These are phyloP conservation scores for Bullera alba DNA, from an alignment of 768 basidiomycete genomes.

Conservation along the genomic window DNA sequence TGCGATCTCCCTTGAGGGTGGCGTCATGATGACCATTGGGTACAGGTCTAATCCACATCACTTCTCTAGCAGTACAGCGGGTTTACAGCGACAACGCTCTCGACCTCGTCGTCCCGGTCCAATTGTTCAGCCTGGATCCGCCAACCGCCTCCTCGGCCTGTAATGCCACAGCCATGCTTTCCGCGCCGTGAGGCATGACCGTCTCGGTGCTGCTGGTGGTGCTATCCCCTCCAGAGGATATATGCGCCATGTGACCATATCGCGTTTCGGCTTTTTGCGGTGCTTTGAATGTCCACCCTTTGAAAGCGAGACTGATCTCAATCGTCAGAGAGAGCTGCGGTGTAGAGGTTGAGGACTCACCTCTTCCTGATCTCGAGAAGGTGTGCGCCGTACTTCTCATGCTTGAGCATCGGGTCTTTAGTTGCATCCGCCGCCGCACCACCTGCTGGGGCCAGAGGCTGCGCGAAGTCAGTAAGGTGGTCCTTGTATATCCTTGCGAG, in stretches of 20 bases:
- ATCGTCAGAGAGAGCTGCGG: too few species aligned
- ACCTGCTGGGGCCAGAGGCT: conserved; percentile 85
- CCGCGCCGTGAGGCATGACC: conserved; percentile 1
- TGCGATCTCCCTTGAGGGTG: too few species aligned
- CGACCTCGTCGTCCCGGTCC: conserved; percentile 18
- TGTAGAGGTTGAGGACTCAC: too few species aligned
- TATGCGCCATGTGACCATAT: conserved; percentile 19
- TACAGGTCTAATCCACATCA: too few species aligned
- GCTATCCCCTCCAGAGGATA: conserved; percentile 2
- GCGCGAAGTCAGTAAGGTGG: background rate
- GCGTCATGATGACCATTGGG: too few species aligned
- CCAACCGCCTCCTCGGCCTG: background rate
- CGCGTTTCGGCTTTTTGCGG: conserved; percentile 18
- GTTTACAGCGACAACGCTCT: conserved; percentile 25
- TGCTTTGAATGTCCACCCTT: conserved; percentile 46
- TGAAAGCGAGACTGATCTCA: conserved; percentile 45
- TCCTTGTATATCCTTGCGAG: background rate
- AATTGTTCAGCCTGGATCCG: conserved; percentile 2
- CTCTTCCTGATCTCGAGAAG: conserved; percentile 86
- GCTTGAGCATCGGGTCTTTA: conserved; percentile 77
- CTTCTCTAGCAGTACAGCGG: too few species aligned
- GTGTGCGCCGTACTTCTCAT: conserved; percentile 76
- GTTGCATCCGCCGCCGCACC: conserved; percentile 71
- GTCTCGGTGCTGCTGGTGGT: conserved; percentile 4
- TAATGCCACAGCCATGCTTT: background rate